These are phyloP conservation scores for Fusarium annulatum DNA, from an alignment of 2,329 filamentous ascomycete species.

Conservation along the genomic window DNA sequence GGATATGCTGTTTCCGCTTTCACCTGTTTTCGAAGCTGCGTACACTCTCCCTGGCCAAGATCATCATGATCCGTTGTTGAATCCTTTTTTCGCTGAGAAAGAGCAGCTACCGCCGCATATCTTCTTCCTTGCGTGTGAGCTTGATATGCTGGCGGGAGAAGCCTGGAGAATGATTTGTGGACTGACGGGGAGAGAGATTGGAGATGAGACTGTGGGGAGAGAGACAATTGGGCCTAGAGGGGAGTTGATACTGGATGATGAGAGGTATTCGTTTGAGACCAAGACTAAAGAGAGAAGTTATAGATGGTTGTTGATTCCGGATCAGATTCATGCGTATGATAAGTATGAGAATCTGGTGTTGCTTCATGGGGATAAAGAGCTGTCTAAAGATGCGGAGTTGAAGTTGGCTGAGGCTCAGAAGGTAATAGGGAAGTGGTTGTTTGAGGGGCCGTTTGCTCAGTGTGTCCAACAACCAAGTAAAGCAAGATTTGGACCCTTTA, in stretches of 20 bases:
- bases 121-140: constrained; percentile 15
- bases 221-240: neutral
- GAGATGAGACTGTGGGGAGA: constrained; percentile 2
- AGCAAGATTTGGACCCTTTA: too few relatives aligned
- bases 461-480: too few relatives aligned
- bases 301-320: constrained; percentile 25
- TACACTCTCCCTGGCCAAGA: constrained; percentile 9
- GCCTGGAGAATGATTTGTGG: constrained; percentile 20
- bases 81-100: constrained; percentile 9
- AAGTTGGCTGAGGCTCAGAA: constrained; percentile 19
- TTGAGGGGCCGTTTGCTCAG: constrained; percentile 47
- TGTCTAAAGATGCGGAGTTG: constrained; percentile 2
- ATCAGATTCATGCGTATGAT: constrained; percentile 27
- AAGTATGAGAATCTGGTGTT: constrained; percentile 3
- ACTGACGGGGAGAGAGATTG: neutral
- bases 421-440: constrained; percentile 20
- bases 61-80: constrained; percentile 8
- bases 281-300: neutral
- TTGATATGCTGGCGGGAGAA: constrained; percentile 23
- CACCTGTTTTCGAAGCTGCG: constrained; percentile 21
- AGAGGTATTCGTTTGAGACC: constrained; percentile 17
- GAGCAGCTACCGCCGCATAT: constrained; percentile 5
- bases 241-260: constrained; percentile 16
- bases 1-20: constrained; percentile 3
- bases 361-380: constrained; percentile 9